Conservation (phyloP, 2,329 filamentous ascomycete genomes). For the Aspergillus melleus region DNA sequence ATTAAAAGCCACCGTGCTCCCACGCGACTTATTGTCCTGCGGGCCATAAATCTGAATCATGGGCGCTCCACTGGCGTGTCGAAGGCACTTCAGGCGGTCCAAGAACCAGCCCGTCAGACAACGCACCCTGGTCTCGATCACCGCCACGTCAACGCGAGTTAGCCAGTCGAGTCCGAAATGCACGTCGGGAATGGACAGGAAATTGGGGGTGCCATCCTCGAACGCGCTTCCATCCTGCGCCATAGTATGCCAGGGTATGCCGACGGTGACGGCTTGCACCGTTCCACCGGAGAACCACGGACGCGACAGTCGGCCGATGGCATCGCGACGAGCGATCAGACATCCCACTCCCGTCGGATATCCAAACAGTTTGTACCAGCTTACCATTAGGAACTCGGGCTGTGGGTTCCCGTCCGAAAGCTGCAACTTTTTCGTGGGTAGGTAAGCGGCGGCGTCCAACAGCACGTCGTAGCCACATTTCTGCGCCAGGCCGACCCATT, state of each 20-base stretch:
- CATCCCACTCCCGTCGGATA: slow-evolving; percentile 11
- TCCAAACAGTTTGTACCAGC: slow-evolving; percentile 14
- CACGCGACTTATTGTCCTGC: background rate
- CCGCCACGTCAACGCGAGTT: background rate
- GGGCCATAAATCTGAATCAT: slow-evolving; percentile 10
- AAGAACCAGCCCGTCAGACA: slow-evolving; percentile 11
- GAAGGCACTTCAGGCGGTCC: slow-evolving; percentile 4
- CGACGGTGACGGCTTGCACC: slow-evolving; percentile 2
- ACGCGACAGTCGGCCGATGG: slow-evolving; percentile 4
- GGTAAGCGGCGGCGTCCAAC: slow-evolving; percentile 9
- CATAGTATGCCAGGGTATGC: slow-evolving; percentile 4
- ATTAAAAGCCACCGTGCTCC: slow-evolving; percentile 8
- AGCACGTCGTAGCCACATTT: slow-evolving; percentile 9
- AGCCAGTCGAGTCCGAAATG: slow-evolving; percentile 9
- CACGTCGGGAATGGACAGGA: slow-evolving; percentile 10
- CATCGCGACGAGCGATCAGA: slow-evolving; percentile 9
- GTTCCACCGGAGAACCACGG: slow-evolving; percentile 12
- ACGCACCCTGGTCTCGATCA: slow-evolving; percentile 7
- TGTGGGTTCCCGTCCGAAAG: slow-evolving; percentile 2
- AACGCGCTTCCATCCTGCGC: slow-evolving; percentile 4
- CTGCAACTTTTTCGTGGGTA: slow-evolving; percentile 6
- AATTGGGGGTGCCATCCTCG: slow-evolving; percentile 11
- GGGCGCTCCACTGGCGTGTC: slow-evolving; percentile 1
- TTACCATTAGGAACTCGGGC: slow-evolving; percentile 9
- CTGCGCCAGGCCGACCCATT: slow-evolving; percentile 9